phyloP scores from a whole-genome alignment of 495 filamentous ascomycete genomes.

The Tuber borchii region DNA sequence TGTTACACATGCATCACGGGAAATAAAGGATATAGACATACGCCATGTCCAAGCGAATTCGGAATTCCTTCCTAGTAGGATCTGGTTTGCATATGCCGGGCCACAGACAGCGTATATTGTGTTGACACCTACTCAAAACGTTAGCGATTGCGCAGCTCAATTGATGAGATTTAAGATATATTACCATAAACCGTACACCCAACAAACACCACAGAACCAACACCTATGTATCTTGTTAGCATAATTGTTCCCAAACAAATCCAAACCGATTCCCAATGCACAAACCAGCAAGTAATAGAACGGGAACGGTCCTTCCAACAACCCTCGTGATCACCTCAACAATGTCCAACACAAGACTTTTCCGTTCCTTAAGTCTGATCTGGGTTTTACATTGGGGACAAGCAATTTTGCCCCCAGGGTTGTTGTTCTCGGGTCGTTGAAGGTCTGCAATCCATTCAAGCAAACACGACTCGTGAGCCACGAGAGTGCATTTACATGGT shows the following conservation, averaged over 20 bases:
- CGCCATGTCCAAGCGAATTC: conserved; percentile 42
- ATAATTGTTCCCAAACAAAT: conserved; percentile 16
- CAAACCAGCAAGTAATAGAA: conserved; percentile 36
- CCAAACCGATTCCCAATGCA: conserved; percentile 20
- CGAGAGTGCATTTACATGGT: conserved; percentile 81
- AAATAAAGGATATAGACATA: conserved; percentile 16
- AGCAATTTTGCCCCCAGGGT: conserved; percentile 50
- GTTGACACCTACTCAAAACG: conserved; percentile 31
- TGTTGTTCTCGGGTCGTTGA: conserved; percentile 56
- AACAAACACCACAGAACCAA: conserved; percentile 41
- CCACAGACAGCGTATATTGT: conserved; percentile 42
- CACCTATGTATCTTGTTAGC: conserved; percentile 29
- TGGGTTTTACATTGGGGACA: conserved; percentile 85
- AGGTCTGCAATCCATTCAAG: conserved; percentile 83
- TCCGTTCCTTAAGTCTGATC: conserved; percentile 54
- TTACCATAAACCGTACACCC: conserved; percentile 42
- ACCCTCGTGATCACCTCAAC: conserved; percentile 34
- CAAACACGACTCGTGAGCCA: conserved; percentile 84
- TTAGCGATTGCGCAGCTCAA: neutral
- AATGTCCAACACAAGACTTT: conserved; percentile 39
- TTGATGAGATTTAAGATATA: neutral
- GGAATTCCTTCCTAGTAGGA: conserved; percentile 36
- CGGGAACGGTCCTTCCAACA: conserved; percentile 36
- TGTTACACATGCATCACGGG: neutral
- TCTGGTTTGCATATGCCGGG: conserved; percentile 40